Evolutionary conservation across 805 yeast genomes (phyloP).

Genomic region (Spathaspora hagerdaliae): DNA sequence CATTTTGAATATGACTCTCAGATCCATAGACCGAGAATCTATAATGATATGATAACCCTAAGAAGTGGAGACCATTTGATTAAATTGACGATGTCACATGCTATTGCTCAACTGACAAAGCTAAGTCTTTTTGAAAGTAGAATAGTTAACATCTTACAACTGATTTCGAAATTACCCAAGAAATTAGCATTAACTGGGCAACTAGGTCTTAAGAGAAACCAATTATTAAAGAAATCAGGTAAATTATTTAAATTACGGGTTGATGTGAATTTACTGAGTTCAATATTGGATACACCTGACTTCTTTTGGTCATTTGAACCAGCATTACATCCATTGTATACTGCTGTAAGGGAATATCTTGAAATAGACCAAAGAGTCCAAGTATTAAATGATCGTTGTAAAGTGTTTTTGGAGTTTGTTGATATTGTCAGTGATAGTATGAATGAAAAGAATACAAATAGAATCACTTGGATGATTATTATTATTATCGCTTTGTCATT

Average conservation of each 20-base stretch:
- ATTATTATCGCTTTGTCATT: constrained; percentile 76
- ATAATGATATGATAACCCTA: constrained; percentile 89
- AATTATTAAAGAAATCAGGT: constrained; percentile 84
- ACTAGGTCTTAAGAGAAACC: constrained; percentile 79
- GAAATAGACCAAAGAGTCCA: constrained; percentile 95
- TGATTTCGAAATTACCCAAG: constrained; percentile 86
- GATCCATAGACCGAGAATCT: constrained; percentile 68
- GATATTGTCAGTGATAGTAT: constrained; percentile 91
- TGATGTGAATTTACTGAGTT: constrained; percentile 88
- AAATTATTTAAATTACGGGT: constrained; percentile 84
- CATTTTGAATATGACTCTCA: constrained; percentile 67
- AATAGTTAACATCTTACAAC: constrained; percentile 77
- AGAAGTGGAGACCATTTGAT: constrained; percentile 89
- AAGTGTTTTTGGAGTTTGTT: constrained; percentile 88
- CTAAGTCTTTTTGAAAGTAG: constrained; percentile 86
- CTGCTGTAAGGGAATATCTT: constrained; percentile 84
- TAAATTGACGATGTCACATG: constrained; percentile 90
- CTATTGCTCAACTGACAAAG: constrained; percentile 94
- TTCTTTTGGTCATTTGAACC: constrained; percentile 96
- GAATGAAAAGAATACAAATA: constrained; percentile 87
- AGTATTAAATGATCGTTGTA: constrained; percentile 89
- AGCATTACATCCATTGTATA: constrained; percentile 86
- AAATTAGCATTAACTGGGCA: constrained; percentile 87
- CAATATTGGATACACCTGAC: constrained; percentile 91
- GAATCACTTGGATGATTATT: constrained; percentile 88